Conservation (phyloP, 805 yeast genomes). For the Spathaspora hagerdaliae region DNA sequence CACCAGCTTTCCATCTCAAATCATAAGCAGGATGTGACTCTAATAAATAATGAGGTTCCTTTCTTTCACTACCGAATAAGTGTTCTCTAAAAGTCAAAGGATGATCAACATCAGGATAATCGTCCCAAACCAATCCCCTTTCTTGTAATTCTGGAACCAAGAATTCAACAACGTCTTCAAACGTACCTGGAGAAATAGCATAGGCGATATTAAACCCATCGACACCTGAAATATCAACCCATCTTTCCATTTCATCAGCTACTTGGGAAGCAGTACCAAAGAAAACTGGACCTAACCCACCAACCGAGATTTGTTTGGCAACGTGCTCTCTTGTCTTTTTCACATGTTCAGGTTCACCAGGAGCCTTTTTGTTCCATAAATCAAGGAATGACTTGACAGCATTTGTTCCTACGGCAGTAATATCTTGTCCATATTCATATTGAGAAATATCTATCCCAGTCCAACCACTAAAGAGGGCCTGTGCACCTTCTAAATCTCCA, state of each 20-base stretch:
- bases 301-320: slow-evolving; percentile 24
- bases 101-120: slow-evolving; percentile 25
- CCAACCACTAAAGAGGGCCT: slow-evolving; percentile 38
- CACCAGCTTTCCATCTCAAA: slow-evolving; percentile 23
- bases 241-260: slow-evolving; percentile 35
- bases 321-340: slow-evolving; percentile 19
- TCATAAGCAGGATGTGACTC: slow-evolving; percentile 17
- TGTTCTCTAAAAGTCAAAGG: slow-evolving; percentile 36
- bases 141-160: slow-evolving; percentile 34
- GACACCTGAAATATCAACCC: slow-evolving; percentile 35
- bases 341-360: slow-evolving; percentile 16
- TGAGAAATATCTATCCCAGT: slow-evolving; percentile 38
- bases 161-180: slow-evolving; percentile 32
- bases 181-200: slow-evolving; percentile 31
- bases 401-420: slow-evolving; percentile 26
- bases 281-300: slow-evolving; percentile 29
- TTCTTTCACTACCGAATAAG: slow-evolving; percentile 21
- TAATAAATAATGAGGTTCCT: slow-evolving; percentile 14
- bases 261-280: slow-evolving; percentile 35
- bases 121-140: slow-evolving; percentile 32
- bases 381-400: slow-evolving; percentile 29
- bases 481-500: slow-evolving; percentile 39
- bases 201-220: slow-evolving; percentile 43
- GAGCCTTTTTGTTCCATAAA: slow-evolving; percentile 27
- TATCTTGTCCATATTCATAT: slow-evolving; percentile 26